Evolutionary conservation across 768 basidiomycete species (phyloP), one percentile per base, ranked within the genome.

Genomic region (Rossbeevera mucosa): DNA sequence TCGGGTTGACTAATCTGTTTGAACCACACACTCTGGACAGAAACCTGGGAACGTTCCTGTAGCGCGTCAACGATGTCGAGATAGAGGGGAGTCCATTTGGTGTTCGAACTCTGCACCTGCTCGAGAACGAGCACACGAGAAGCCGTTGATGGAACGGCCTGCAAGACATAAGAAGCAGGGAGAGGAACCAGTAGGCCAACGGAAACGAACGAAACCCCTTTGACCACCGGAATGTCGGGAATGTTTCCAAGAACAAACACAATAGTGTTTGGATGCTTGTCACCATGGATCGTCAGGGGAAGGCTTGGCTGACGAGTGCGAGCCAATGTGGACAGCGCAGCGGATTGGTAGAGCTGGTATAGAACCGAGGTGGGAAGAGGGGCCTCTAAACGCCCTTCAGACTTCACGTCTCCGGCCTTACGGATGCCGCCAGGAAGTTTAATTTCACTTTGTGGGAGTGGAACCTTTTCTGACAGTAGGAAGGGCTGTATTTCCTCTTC

Each of bases 21-120:
- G 29, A 94, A 75, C 41, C 80, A 72, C 24, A 83, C 84, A 47
- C 79, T 83, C 50, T 83, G 78, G 40, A 94, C 75, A 11, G 72
- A 55, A 5, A 87, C 79, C 7, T 78, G 74, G 26, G 71, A 66
- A 18, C 76, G 76, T 41, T 80, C 74, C 56, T 92, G 91, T 29
- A 94, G 68, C 13, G 85, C 84, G 50, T 77, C 78, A 44, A 89
- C 78, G 22, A 93, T 73, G 29, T 94, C 92, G 47, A 96, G 79
- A 68, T 88, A 95, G 4, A 95, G 71, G 0, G 91, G 88, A 1
- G 88, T 85, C 88, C 89, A 94, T 68, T 90, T 90, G 33, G 82
- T 83, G n/a, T 79, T 77, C 80, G 87, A 90, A 57, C 72, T 76
- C 61, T 78, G 77, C 7, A 88, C 73, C 66, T 94, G 91, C 64